Base-by-base conservation (phyloP, 2,329 filamentous ascomycete species). In the Penicillium sp. region DNA sequence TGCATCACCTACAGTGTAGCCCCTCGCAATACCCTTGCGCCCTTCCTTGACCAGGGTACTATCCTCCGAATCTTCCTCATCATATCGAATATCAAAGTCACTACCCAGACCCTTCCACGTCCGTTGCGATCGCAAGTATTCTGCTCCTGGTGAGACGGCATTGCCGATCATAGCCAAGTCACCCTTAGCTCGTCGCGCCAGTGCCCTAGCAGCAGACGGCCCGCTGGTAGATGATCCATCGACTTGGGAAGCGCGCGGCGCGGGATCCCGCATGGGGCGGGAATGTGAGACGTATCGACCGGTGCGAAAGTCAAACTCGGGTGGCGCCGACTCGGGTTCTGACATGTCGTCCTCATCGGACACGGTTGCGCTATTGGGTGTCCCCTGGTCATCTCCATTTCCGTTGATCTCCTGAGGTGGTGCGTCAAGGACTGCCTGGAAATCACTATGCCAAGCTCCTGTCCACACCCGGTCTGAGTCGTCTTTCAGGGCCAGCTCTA, bases 81-180 rank as follows among this genome's bases (percentile, higher is more conserved):
- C 84, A 62, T 84, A 85, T 63, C 75, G 77, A 58, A 85, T 80
- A 58, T 82, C 81, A 67, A 92, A 96, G 72, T 99, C 94, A 61
- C 86, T 96, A 0, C 94, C 94, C 25, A 99, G 77, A 0, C 94
- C 94, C 69, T 89, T 89, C 94, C 94, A 99, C 4, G 91, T 96
- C 56, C 94, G 80, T 68, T 93, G 85, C 4, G 88, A 89, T 33
- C 88, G 84, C 61, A 99, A 77, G 66, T 85, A 97, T 73, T 97
- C 91, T 0, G 94, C 94, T 0, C 91, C 94, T 0, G 94, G 94
- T 45, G 93, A 97, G n/a, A 89, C 81, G 0, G 93, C 85, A 7
- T 92, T 91, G 51, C 93, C 93, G 65, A 97, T 86, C 45, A 87
- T 87, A 0, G 91, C 89, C 19, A 97, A 66, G 63, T 96, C 89